phyloP scores from a whole-genome alignment of 208 protist species.

The Leptomonas pyrrhocoris region DNA sequence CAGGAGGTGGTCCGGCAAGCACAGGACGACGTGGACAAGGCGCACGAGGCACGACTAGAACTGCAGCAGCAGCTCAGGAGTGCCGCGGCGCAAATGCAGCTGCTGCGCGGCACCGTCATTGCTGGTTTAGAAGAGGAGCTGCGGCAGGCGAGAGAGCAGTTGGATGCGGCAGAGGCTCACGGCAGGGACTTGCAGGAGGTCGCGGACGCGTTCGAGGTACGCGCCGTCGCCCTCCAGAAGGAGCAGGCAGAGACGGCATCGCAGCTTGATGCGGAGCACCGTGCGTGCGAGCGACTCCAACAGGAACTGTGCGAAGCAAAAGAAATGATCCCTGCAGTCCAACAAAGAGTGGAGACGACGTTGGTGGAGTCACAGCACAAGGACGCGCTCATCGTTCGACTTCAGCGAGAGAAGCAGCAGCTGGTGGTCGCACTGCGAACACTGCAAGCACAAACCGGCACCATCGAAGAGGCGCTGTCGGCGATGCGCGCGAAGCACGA shows the following conservation, averaged over 20 bases:
- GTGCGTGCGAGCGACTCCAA: background rate
- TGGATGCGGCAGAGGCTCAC: slow-evolving; percentile 15
- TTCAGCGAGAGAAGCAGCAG: slow-evolving; percentile 31
- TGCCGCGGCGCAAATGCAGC: slow-evolving; percentile 24
- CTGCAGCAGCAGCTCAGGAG: slow-evolving; percentile 27
- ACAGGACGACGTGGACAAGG: slow-evolving; percentile 35
- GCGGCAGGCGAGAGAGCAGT: background rate
- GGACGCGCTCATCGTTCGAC: slow-evolving; percentile 19
- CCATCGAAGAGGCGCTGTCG: slow-evolving; percentile 17
- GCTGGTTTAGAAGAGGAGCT: slow-evolving; percentile 23
- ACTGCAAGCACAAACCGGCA: slow-evolving; percentile 17
- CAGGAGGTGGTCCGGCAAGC: slow-evolving; percentile 31
- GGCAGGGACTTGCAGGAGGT: slow-evolving; percentile 12
- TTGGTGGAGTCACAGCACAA: slow-evolving; percentile 4
- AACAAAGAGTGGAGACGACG: background rate
- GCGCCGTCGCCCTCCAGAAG: slow-evolving; percentile 1
- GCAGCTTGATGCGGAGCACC: slow-evolving; percentile 9
- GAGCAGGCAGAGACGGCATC: background rate
- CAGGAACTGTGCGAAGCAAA: slow-evolving; percentile 15
- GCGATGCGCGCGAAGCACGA: slow-evolving; percentile 15
- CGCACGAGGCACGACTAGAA: slow-evolving; percentile 25
- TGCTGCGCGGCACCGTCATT: slow-evolving; percentile 31
- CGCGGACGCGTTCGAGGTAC: slow-evolving; percentile 6
- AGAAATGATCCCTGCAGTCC: slow-evolving; percentile 10
- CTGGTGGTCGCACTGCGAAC: slow-evolving; percentile 23